These are phyloP conservation scores for Coniophora puteana DNA, from an alignment of 1,284 basidiomycete genomes.

Conservation along the genomic window DNA sequence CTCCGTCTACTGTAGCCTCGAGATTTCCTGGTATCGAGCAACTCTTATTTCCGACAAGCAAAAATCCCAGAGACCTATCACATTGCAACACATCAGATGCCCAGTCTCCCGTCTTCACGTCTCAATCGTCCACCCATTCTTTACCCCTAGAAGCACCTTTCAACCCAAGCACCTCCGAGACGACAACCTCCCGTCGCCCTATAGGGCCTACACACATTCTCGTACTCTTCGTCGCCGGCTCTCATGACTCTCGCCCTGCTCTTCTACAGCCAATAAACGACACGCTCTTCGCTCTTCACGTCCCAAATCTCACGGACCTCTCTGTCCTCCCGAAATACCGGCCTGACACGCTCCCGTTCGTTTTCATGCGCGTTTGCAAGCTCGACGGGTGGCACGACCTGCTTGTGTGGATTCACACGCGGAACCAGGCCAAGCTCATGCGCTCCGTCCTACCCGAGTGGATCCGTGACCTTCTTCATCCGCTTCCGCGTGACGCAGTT, in stretches of 20 bases:
- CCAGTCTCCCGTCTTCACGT: no score
- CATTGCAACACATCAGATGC: no score
- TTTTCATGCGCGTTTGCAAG: slow-evolving; percentile 29
- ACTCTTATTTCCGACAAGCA: not conserved
- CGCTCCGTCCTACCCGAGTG: slow-evolving; percentile 34
- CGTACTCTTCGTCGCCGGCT: slow-evolving; percentile 21
- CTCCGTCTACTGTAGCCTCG: not conserved
- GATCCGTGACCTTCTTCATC: slow-evolving; percentile 34
- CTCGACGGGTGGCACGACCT: slow-evolving; percentile 33
- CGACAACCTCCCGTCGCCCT: slow-evolving; percentile 32
- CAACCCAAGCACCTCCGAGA: slow-evolving; percentile 20
- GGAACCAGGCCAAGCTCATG: slow-evolving; percentile 35
- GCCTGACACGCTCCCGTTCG: slow-evolving; percentile 31
- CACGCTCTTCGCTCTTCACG: slow-evolving; percentile 32
- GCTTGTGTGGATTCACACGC: slow-evolving; percentile 35
- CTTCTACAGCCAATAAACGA: slow-evolving; percentile 36
- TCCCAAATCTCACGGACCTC: slow-evolving; percentile 26
- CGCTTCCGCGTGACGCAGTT: slow-evolving; percentile 16
- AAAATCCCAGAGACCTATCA: not conserved
- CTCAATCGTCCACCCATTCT: no score
- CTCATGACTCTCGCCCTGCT: slow-evolving; percentile 8
- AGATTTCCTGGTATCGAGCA: not conserved
- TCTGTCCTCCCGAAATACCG: slow-evolving; percentile 26
- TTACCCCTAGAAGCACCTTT: slow-evolving; percentile 14
- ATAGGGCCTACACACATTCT: slow-evolving; percentile 37